Evolutionary conservation across 2,329 filamentous ascomycete species (phyloP).

Genomic region (Seiridium cupressi): DNA sequence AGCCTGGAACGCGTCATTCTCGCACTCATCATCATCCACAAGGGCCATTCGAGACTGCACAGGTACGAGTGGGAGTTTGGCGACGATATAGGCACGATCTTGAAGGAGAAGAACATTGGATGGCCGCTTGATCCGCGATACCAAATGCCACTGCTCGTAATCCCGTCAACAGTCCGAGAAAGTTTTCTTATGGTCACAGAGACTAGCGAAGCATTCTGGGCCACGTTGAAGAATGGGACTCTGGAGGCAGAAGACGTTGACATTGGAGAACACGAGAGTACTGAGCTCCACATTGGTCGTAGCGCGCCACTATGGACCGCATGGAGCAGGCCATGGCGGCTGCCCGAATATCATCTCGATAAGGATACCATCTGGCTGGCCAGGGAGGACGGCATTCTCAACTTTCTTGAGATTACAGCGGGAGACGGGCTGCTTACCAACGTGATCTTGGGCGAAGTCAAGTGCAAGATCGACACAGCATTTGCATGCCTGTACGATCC

Average conservation of each 20-base stretch:
- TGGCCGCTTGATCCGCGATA: constrained; percentile 48
- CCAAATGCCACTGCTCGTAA: constrained; percentile 65
- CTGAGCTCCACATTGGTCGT: constrained; percentile 44
- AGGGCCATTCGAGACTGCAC: constrained; percentile 49
- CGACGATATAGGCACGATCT: constrained; percentile 43
- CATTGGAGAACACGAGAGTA: constrained; percentile 37
- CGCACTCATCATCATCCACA: constrained; percentile 58
- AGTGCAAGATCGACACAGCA: constrained; percentile 74
- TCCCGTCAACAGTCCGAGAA: constrained; percentile 69
- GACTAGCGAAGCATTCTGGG: constrained; percentile 33
- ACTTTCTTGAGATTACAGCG: constrained; percentile 67
- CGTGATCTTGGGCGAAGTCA: constrained; percentile 62
- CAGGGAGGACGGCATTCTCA: constrained; percentile 81
- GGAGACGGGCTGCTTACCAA: constrained; percentile 53
- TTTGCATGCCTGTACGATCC: constrained; percentile 73
- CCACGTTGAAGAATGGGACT: constrained; percentile 13
- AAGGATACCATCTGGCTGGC: constrained; percentile 83
- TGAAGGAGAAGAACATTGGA: constrained; percentile 46
- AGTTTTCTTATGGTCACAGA: constrained; percentile 70
- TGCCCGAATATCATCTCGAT: constrained; percentile 56
- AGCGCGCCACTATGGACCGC: constrained; percentile 69
- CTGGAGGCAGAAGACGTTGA: constrained; percentile 46
- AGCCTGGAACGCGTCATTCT: constrained; percentile 75
- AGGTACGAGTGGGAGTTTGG: constrained; percentile 61
- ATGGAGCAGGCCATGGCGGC: constrained; percentile 77